Base-by-base conservation (phyloP, 352 stramenopile genomes). In the Aphanomyces cochlioides region DNA sequence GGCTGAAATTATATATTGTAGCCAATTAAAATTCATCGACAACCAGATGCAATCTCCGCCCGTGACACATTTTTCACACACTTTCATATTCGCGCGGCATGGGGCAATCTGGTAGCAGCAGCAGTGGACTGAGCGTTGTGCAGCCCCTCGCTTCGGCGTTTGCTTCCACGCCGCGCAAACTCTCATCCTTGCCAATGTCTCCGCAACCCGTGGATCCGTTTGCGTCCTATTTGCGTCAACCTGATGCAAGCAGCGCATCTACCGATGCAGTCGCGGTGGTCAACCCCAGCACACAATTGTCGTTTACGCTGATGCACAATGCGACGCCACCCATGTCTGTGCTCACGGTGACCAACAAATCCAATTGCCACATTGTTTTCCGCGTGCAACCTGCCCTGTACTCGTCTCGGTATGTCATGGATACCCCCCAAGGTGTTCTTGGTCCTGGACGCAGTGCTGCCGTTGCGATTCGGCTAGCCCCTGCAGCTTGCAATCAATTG, bases 291-390 rank as follows among this genome's bases (percentile, higher is more conserved):
- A 12, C 10, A 12, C 43, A 50, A n/a, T n/a, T 50, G 10, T 50
- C 43, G 43, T 50, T 50, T n/a, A 50, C 43, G 43, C 43, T 50
- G 1, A n/a, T 50, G 10, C 17, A 12, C 10, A 12, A 50, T 50
- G 43, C 10, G 10, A 50, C 43, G 10, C 0, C 43, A n/a, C 43
- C 43, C 43, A 50, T 50, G 43, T 12, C 43, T n/a, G 43, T 50
- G 10, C 43, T 50, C 43, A 50, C 43, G 17, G 43, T 50, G 43
- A 50, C 43, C 43, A 67, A 67, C 60, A 37, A 37, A 15, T 56
- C 43, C 21, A 15, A 8, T 19, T 57, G 36, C 47, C 60, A 54
- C 39, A 17, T 56, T 17, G 60, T 41, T 0, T 28, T 67, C 4
- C 60, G 54, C 17, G 8, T 67, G 4, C n/a, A 37, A 15, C 38